phyloP scores from a whole-genome alignment of 768 basidiomycete species.

The Boletellus ananas region DNA sequence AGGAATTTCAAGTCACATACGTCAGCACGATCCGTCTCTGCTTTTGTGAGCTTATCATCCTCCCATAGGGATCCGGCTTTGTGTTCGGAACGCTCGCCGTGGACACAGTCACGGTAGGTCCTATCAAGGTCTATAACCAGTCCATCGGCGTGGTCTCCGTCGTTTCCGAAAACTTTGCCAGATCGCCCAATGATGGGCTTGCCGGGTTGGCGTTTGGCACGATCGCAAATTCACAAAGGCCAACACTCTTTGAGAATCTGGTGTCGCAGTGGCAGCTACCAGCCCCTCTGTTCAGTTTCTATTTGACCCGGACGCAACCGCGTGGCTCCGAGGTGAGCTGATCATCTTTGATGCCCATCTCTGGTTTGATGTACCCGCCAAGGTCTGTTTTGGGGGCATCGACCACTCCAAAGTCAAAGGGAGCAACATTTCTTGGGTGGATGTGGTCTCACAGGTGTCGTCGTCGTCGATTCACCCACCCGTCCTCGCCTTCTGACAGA shows the following conservation, averaged over 20 bases:
- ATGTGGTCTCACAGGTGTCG: conserved; percentile 36
- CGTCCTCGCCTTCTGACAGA: not conserved
- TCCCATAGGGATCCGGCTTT: conserved; percentile 46
- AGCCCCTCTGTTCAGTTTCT: conserved; percentile 54
- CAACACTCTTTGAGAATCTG: conserved; percentile 66
- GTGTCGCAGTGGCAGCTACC: conserved; percentile 35
- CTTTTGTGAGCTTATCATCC: not conserved
- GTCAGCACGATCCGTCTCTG: conserved; percentile 29
- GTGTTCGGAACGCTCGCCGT: conserved; percentile 46
- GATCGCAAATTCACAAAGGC: conserved; percentile 42
- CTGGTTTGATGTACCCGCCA: not conserved
- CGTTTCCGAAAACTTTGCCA: conserved; percentile 47
- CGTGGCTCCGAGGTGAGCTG: conserved; percentile 47
- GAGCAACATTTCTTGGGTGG: conserved; percentile 32
- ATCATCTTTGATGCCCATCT: not conserved
- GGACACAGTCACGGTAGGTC: conserved; percentile 50
- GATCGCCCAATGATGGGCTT: conserved; percentile 52
- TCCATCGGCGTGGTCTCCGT: conserved; percentile 51
- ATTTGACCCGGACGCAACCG: conserved; percentile 41
- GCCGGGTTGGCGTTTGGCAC: conserved; percentile 60
- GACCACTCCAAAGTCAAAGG: conserved; percentile 31
- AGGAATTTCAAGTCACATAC: conserved; percentile 41
- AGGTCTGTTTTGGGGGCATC: conserved; percentile 29
- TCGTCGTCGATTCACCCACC: not conserved
- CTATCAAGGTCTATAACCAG: conserved; percentile 44